Percentiles rank a stretch among this genome's conserved stretches.
Evolutionary conservation across 2,329 filamentous ascomycete genomes (phyloP).

Genomic region (Aspergillus sp.): DNA sequence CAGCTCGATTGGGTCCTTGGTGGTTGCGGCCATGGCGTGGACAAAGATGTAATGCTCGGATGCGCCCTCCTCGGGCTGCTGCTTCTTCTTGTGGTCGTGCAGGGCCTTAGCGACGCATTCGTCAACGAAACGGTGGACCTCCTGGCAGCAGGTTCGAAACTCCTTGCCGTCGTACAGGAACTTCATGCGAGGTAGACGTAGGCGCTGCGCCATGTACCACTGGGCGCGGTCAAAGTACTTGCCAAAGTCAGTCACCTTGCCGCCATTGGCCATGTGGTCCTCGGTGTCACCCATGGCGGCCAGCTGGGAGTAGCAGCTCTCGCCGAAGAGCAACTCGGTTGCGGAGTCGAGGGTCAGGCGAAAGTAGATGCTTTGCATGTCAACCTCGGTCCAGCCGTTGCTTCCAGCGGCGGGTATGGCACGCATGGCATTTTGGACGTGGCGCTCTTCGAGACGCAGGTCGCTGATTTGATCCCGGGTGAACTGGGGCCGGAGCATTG

Average conservation of each 20-base stretch:
- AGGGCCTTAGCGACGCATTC: slow-evolving; percentile 26
- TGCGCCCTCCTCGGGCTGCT: slow-evolving; percentile 10
- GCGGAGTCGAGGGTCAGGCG: slow-evolving; percentile 81
- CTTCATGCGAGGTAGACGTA: slow-evolving; percentile 19
- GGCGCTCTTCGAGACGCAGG: slow-evolving; percentile 75
- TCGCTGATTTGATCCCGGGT: slow-evolving; percentile 81
- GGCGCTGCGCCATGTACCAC: slow-evolving; percentile 30
- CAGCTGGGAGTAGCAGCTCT: slow-evolving; percentile 63
- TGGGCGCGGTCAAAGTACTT: slow-evolving; percentile 37
- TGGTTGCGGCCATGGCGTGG: slow-evolving; percentile 49
- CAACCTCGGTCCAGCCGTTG: slow-evolving; percentile 55
- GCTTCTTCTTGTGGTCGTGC: slow-evolving; percentile 25
- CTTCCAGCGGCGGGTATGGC: slow-evolving; percentile 61
- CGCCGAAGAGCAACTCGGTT: slow-evolving; percentile 82
- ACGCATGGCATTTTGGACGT: slow-evolving; percentile 71
- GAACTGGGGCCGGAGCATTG: slow-evolving; percentile 83
- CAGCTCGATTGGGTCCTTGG: slow-evolving; percentile 49
- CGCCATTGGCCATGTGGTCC: slow-evolving; percentile 24
- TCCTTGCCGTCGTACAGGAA: slow-evolving; percentile 24
- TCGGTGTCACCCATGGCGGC: slow-evolving; percentile 35
- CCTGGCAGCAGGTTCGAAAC: slow-evolving; percentile 9
- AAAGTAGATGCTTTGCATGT: slow-evolving; percentile 78
- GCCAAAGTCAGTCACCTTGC: slow-evolving; percentile 28
- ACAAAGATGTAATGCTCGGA: slow-evolving; percentile 50
- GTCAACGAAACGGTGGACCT: slow-evolving; percentile 25